phyloP scores from a whole-genome alignment of 139 green algal genomes.

The Gonium pectorale region DNA sequence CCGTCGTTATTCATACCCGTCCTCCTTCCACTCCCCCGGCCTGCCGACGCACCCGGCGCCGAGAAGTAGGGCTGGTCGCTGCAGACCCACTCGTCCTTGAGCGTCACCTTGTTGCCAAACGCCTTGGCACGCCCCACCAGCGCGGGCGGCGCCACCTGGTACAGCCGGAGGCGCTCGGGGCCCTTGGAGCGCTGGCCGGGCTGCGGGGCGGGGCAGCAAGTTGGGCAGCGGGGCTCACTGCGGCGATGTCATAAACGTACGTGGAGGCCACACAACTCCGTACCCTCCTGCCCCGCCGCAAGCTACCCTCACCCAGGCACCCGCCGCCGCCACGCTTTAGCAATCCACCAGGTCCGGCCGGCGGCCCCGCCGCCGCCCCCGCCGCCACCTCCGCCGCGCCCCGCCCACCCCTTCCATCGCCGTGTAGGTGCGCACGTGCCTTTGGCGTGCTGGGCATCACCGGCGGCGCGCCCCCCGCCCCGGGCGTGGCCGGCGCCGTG shows the following conservation, averaged over 20 bases:
- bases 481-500: not conserved
- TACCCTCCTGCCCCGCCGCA: not conserved
- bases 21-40: not conserved
- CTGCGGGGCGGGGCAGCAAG: too few relatives aligned
- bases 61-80: constrained; percentile 56
- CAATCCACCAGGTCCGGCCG: too few relatives aligned
- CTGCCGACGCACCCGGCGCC: constrained; percentile 38
- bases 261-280: too few relatives aligned
- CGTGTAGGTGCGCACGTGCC: too few relatives aligned
- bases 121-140: constrained; percentile 35
- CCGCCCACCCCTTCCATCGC: too few relatives aligned
- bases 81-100: constrained; percentile 53
- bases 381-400: not conserved
- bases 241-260: too few relatives aligned
- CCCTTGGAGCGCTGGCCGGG: not conserved
- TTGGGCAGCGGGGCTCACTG: too few relatives aligned
- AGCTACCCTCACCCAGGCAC: too few relatives aligned
- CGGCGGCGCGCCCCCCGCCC: not conserved
- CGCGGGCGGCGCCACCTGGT: constrained; percentile 37
- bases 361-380: not conserved
- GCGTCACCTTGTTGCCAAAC: constrained; percentile 52
- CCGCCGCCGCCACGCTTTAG: too few relatives aligned
- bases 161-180: constrained; percentile 37
- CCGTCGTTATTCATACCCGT: too few relatives aligned
- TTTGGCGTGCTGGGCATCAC: too few relatives aligned